Evolutionary conservation across 345 rosid genomes (phyloP), one percentile per base, ranked within the genome.

Genomic region (Eucalyptus coolabah): DNA sequence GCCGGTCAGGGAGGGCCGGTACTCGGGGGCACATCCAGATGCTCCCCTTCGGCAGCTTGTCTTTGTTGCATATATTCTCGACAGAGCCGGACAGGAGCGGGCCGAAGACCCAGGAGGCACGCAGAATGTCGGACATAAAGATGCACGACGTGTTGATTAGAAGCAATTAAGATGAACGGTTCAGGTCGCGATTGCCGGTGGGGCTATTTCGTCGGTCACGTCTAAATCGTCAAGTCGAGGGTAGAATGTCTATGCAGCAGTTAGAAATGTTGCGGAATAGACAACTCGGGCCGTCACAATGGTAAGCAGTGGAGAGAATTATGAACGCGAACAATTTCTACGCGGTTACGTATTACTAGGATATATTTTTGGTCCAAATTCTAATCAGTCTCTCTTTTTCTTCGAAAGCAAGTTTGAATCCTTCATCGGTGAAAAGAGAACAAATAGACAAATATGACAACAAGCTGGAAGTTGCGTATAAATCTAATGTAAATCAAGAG

Each of bases 401-500:
- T 51, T 51, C 21, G 21, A 6, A 17, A 51, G 54, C 54, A 17
- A 51, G 54, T 51, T 51, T 17, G 54, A 6, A 51, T 7, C 54
- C 21, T 17, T 51, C 56, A 8, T 53, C 56, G 1, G 56, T 8
- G 24, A 19, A 53, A 53, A 53, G 24, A 53, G 56, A 53, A 53
- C 56, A 3, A 53, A 19, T 19, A 19, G 10, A 53, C 56, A 53
- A 53, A 19, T 53, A 53, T 8, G 59, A 53, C 59, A 4, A 2
- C 24, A 19, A 19, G 59, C 59, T 8, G 24, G 59, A 53, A 53
- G 59, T 53, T 53, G 59, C 59, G 59, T 53, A 53, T 3, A 19
- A 53, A 19, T 53, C 59, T 53, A 8, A 0, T 0, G 59, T 53
- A 53, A 19, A 53, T 19, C 24, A 8, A 53, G 24, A 53, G 59